Evolutionary conservation across 1,284 basidiomycete genomes (phyloP), one percentile per base, ranked within the genome.

Genomic region (Malassezia sp.): DNA sequence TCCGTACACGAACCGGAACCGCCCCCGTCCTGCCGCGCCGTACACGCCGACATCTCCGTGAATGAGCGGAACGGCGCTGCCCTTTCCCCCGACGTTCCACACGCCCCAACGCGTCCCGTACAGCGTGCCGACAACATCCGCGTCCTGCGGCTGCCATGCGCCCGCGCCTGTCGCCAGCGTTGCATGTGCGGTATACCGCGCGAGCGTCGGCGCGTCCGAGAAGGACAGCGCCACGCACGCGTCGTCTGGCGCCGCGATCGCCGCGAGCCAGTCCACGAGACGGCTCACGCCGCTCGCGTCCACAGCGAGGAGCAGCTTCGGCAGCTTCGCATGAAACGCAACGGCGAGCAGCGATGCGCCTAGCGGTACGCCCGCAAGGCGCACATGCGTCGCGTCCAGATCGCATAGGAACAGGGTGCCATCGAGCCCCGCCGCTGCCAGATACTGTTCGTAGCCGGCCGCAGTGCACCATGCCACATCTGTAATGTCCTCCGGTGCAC

Each of bases 131-230:
- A 50, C 22, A 14, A 50, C 29, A 22, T 50, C 37, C 4, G 30
- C 12, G 28, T 50, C 41, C 14, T 45, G 48, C 24, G 42, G 21
- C 29, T 50, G 48, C 48, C 48, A 50, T 24, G 48, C 42, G 23
- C 24, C 48, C 3, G 29, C 37, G 17, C 42, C 48, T n/a, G 26
- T n/a, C 17, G 38, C 28, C 10, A 24, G n/a, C 2, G 11, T 36
- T 12, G 31, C 30, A 27, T 50, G 48, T 4, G 42, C 23, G 12
- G 35, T 23, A 15, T 44, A 17, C 11, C 11, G 14, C 7, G 42
- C 48, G 15, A 50, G 23, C 3, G 48, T 15, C 10, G 8, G 4
- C 2, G 48, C 35, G n/a, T 45, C 48, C 4, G 34, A 11, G 32
- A 50, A 45, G 15, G 48, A 17, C 20, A 24, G 26, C 9, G 32